Base-by-base conservation (phyloP, 2,329 filamentous ascomycete species). In the Nothophoma quercina region DNA sequence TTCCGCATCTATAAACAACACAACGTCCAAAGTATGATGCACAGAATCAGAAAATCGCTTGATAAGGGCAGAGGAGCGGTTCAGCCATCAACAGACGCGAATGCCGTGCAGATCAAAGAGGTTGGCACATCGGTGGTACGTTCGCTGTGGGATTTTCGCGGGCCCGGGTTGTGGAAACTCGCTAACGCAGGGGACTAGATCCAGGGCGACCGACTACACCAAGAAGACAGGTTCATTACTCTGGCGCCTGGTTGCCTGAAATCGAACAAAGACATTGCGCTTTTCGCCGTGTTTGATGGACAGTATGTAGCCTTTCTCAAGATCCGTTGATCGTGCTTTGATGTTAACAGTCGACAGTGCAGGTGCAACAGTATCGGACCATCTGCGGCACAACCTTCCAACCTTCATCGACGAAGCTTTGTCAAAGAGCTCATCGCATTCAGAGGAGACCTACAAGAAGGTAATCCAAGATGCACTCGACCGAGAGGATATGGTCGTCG, bases 101-200 rank as follows among this genome's bases (percentile, higher is more conserved):
- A 8, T 13, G 15, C 23, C 3, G 39, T 55, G 13, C 33, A 44
- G 12, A 49, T 55, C 13, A 38, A 34, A 10, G 51, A 55, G 7
- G 16, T 40, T 23, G 51, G 51, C 40, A 36, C 30, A 13, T 43
- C 51, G 30, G 40, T 40, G 29, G 51, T 55, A 49, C 10, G 51
- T 55, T 36, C 33, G 12, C 22, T 47, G 21, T 22, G 33, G 43
- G 33, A 45, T 26, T 40, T 34, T 34, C 23, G 45, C 28, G 33
- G 29, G 10, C 4, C 25, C 39, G 33, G 38, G 33, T 35, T 43
- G 49, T 46, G 44, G 48, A 41, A 45, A 41, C 38, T 49, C 51
- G 58, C 62, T 64, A 59, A 67, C 40, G 51, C 55, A 67, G n/a
- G n/a, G n/a, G n/a, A n/a, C n/a, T n/a, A n/a, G 64, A 58, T 63